Percentiles rank a stretch among this genome's conserved stretches.
Conservation (phyloP, 1,284 basidiomycete genomes). For the Thecaphora frezii region DNA sequence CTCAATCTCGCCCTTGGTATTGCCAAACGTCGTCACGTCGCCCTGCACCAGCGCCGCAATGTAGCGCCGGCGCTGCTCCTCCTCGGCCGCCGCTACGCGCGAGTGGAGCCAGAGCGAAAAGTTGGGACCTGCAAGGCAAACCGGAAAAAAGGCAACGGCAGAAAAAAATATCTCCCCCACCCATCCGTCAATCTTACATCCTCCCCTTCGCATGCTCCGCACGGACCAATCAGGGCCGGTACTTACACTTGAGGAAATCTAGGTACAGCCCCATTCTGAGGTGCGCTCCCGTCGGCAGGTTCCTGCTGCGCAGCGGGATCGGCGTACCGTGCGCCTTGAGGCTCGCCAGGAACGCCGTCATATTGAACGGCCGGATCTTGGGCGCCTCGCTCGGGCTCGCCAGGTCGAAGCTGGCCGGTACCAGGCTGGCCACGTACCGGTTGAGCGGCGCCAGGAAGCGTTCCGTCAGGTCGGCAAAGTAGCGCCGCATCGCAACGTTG, state of each 20-base stretch:
- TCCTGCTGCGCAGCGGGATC: constrained; percentile 47
- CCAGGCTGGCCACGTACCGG: constrained; percentile 79
- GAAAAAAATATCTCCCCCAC: too few relatives aligned
- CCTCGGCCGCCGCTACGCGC: constrained; percentile 43
- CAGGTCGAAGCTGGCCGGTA: constrained; percentile 36
- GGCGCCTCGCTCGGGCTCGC: constrained; percentile 39
- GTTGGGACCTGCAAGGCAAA: constrained; percentile 46
- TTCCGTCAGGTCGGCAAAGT: constrained; percentile 84
- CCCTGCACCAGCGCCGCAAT: constrained; percentile 42
- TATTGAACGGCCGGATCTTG: constrained; percentile 70
- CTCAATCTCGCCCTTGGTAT: constrained; percentile 42
- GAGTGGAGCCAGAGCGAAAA: constrained; percentile 53
- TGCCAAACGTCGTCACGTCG: constrained; percentile 42
- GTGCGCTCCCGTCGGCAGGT: constrained; percentile 47
- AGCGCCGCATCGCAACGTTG: constrained; percentile 70
- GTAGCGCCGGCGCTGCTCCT: constrained; percentile 47
- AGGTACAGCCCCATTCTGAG: constrained; percentile 47
- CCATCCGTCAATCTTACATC: too few relatives aligned
- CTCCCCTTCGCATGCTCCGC: too few relatives aligned
- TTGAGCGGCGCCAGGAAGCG: constrained; percentile 87
- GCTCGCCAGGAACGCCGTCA: constrained; percentile 75
- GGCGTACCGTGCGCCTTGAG: constrained; percentile 72
- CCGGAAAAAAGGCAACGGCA: too few relatives aligned
- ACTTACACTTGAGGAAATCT: constrained; percentile 46
- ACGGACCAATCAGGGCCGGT: not conserved